A percentile compares a stretch with the other conserved stretches of the same genome.
Conservation (phyloP, 2,329 filamentous ascomycete genomes). For the Alternaria arbusti region DNA sequence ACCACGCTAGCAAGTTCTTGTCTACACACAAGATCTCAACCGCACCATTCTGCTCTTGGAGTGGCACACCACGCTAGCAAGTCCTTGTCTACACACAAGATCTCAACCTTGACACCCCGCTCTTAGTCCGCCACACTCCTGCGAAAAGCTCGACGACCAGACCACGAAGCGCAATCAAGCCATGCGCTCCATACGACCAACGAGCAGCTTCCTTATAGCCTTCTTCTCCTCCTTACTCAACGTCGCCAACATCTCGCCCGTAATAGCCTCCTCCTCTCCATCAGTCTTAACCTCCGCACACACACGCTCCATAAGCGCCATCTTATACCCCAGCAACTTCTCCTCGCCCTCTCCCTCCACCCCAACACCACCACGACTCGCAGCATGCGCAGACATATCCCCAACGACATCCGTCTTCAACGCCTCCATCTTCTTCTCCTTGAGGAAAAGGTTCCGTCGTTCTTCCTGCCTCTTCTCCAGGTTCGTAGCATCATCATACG, state of each 20-base stretch:
- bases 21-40: neutral
- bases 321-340: constrained; percentile 17
- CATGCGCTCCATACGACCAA: constrained; percentile 1
- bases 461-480: constrained; percentile 22
- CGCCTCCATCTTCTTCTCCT: constrained; percentile 12
- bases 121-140: fast-evolving
- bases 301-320: constrained; percentile 30
- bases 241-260: constrained; percentile 6
- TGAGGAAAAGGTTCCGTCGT: constrained; percentile 24
- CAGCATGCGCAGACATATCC: constrained; percentile 11
- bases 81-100: neutral
- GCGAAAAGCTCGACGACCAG: too few relatives aligned
- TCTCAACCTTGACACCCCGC: fast-evolving
- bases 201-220: constrained; percentile 11
- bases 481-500: constrained; percentile 5
- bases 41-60: neutral
- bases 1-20: neutral
- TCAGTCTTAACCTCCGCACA: constrained; percentile 16
- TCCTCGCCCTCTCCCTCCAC: neutral
- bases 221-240: constrained; percentile 15
- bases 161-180: neutral
- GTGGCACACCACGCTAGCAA: neutral
- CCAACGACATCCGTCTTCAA: constrained; percentile 8
- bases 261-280: constrained; percentile 1
- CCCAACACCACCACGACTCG: neutral